These are phyloP conservation scores for Clavariopsis aquatica DNA, from an alignment of 495 filamentous ascomycete species.

Conservation along the genomic window DNA sequence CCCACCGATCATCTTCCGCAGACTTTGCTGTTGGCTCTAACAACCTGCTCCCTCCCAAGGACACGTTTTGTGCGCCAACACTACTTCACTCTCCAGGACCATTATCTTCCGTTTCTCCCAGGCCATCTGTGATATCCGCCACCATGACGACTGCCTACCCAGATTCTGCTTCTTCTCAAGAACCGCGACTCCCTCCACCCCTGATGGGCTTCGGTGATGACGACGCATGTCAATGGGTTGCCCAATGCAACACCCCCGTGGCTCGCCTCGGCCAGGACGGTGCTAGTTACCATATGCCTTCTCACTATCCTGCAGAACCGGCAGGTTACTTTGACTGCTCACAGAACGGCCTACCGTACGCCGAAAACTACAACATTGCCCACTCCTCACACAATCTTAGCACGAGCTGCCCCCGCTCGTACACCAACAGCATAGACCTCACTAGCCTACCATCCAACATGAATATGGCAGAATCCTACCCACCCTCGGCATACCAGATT, in stretches of 20 bases:
- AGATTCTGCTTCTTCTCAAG: slow-evolving; percentile 7
- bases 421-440: slow-evolving; percentile 10
- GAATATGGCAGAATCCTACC: slow-evolving; percentile 28
- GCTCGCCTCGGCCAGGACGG: slow-evolving; percentile 12
- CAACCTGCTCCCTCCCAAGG: slow-evolving; percentile 8
- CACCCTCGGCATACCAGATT: slow-evolving; percentile 33
- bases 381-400: slow-evolving; percentile 15
- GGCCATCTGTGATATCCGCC: neutral
- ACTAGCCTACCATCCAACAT: slow-evolving; percentile 16
- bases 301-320: slow-evolving; percentile 6
- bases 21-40: slow-evolving; percentile 17
- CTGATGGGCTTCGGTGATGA: slow-evolving; percentile 21
- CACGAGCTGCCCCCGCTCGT: slow-evolving; percentile 32
- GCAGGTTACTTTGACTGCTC: slow-evolving; percentile 8
- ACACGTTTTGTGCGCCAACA: slow-evolving; percentile 12
- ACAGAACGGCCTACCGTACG: slow-evolving; percentile 21
- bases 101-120: slow-evolving; percentile 20
- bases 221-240: slow-evolving; percentile 15
- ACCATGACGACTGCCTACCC: slow-evolving; percentile 17
- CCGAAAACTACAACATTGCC: slow-evolving; percentile 19
- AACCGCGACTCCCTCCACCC: slow-evolving; percentile 1
- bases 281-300: slow-evolving; percentile 13
- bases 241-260: slow-evolving; percentile 6
- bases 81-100: slow-evolving; percentile 14
- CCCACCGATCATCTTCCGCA: slow-evolving; percentile 19